These are phyloP conservation scores for Homolaphlyctis polyrhiza DNA, from an alignment of 371 early-diverging fungal species.

Conservation along the genomic window DNA sequence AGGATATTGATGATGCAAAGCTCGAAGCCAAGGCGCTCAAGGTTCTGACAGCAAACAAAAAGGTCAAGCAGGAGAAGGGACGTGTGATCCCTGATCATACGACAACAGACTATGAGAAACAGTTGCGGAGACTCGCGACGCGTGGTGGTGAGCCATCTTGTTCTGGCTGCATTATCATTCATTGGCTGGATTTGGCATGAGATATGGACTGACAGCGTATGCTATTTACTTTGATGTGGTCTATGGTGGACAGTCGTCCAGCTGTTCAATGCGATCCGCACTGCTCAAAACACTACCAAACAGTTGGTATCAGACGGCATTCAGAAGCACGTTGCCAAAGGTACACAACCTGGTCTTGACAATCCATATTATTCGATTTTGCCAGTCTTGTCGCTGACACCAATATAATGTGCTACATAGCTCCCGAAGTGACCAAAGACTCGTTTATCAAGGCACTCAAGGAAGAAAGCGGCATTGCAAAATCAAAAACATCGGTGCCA, in stretches of 20 bases:
- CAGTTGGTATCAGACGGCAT: constrained; percentile 38
- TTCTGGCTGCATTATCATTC: neutral
- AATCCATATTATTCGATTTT: too few species aligned
- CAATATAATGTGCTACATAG: constrained; percentile 9
- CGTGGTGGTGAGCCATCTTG: constrained; percentile 60
- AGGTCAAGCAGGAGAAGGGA: constrained; percentile 53
- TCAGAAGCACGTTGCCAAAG: constrained; percentile 51
- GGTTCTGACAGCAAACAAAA: constrained; percentile 60
- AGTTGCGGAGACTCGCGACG: constrained; percentile 75
- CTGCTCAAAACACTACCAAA: constrained; percentile 55
- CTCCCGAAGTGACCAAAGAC: constrained; percentile 16
- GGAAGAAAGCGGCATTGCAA: neutral
- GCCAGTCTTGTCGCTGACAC: neutral
- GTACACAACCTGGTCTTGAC: too few species aligned
- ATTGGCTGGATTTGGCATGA: neutral
- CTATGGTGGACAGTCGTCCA: constrained; percentile 55
- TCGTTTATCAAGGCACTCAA: constrained; percentile 12
- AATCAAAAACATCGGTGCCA: too few species aligned
- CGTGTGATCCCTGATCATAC: constrained; percentile 62
- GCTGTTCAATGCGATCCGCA: constrained; percentile 75
- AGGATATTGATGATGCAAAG: constrained; percentile 69
- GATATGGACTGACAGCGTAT: neutral
- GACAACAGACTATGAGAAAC: constrained; percentile 69
- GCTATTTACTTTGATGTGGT: neutral
- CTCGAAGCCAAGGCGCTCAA: constrained; percentile 72